These are phyloP conservation scores for Rhynchospora tenuis DNA, from an alignment of 176 grass and related monocot genomes.

Conservation along the genomic window DNA sequence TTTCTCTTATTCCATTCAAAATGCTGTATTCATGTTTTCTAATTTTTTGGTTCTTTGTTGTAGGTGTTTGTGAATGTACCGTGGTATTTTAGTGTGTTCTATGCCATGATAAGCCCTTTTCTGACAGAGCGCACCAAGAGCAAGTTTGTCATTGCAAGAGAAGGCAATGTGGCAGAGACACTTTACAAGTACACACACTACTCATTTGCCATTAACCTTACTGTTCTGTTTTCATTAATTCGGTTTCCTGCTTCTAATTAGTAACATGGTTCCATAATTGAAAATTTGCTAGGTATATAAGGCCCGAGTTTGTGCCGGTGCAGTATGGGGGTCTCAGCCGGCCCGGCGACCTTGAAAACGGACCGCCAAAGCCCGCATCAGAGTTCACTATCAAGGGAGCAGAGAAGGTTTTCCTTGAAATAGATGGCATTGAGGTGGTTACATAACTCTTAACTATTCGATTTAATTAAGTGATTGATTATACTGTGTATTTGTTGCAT, in stretches of 20 bases:
- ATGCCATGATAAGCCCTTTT: slow-evolving; percentile 85
- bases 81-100: slow-evolving; percentile 92
- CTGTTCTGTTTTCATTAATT: not conserved
- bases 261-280: not conserved
- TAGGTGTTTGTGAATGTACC: slow-evolving; percentile 97
- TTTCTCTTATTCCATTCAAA: not conserved
- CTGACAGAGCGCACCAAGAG: slow-evolving; percentile 96
- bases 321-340: slow-evolving; percentile 87
- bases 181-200: slow-evolving; percentile 64
- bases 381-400: slow-evolving; percentile 95
- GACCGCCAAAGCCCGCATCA: slow-evolving; percentile 87
- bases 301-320: slow-evolving; percentile 88
- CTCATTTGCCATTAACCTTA: not conserved
- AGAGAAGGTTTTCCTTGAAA: slow-evolving; percentile 92
- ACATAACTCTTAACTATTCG: not conserved
- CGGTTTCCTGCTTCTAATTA: not conserved
- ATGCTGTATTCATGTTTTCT: slow-evolving; percentile 1
- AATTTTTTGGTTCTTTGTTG: not conserved
- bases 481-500: not conserved
- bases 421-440: slow-evolving; percentile 95
- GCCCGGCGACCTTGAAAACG: slow-evolving; percentile 68
- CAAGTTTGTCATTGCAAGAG: slow-evolving; percentile 92
- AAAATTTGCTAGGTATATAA: slow-evolving; percentile 51
- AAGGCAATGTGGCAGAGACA: slow-evolving; percentile 90
- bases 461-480: not conserved